Evolutionary conservation across 768 basidiomycete genomes (phyloP), one percentile per base, ranked within the genome.

Genomic region (Gymnopilus dilepis): DNA sequence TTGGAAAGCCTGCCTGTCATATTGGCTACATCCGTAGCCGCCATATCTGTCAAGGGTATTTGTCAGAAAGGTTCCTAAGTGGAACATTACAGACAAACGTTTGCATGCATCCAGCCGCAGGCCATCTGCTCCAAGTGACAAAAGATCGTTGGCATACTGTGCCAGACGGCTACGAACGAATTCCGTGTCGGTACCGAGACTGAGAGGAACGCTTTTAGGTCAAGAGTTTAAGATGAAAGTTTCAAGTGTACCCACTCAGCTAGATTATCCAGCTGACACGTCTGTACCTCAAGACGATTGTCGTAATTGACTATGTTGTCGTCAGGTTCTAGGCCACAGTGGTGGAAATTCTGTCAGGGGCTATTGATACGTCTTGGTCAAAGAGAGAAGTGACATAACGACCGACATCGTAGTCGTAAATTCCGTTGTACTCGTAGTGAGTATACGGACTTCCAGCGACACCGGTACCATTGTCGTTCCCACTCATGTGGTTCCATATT

Each of bases 401-500:
- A 67, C 81, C 74, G 48, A 85, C 80, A 67, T 79, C 73, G 15
- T 63, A 67, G 50, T 80, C 74, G 57, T 84, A 84, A 15, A 82
- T 83, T 0, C 81, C 82, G 17, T 81, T 79, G 66, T 84, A 84
- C 28, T 70, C 64, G 60, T 86, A 88, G 59, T 86, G 82, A 2
- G 83, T 83, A 69, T 81, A 88, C 0, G 74, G 69, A 38, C 79
- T 82, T 7, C 84, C 84, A 1, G 72, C 84, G 15, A 79, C 75
- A 6, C 85, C 85, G 13, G 77, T 77, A 0, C 85, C 86, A 17
- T 78, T 80, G 43, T 81, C 76, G 2, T 64, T 24, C 0, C 80
- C 85, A 2, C 85, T 71, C 88, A 89, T 89, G 67, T 90, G 89
- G 71, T 90, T 89, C 72, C 82, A 84, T 28, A 90, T 73, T 0